Base-by-base conservation (phyloP, 176 grass and related monocot species). In the Stipa capillata region DNA sequence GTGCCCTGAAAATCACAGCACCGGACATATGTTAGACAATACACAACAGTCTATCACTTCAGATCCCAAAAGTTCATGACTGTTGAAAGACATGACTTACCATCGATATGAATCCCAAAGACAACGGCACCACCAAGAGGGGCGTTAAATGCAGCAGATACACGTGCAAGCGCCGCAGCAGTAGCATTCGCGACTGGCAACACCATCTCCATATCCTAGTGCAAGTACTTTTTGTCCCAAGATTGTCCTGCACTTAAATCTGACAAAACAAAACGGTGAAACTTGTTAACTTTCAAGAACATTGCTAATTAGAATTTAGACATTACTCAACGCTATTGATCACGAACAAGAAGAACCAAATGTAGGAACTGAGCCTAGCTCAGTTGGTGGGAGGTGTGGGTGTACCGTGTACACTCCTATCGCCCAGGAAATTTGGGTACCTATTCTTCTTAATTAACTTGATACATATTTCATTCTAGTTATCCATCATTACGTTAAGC, bases 51-150 rank as follows among this genome's bases (percentile, higher is more conserved):
- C 21, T 21, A 53, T 2, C 18, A 23, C 8, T 44, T 45, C 15
- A 85, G 20, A 32, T n/a, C n/a, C n/a, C n/a, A n/a, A n/a, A n/a
- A 60, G 35, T 32, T 73, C 32, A 12, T 17, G 73, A 27, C 58
- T 67, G 34, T 13, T 39, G 59, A 28, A 85, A 68, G 53, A 72
- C 51, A 78, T 11, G 47, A 66, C 47, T 41, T 49, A 91, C 85
- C 89, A 81, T 91, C 85, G 59, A 91, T 84, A 50, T 78, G 85
- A 72, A 91, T 37, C 28, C 85, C 80, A 45, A 91, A 87, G 64
- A 91, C 79, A 72, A 87, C 89, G 12, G 84, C 89, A 59, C 69
- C 50, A 42, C 84, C 80, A 20, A 71, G 42, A 52, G 80, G 89
- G 68, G 76, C 89, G 77, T 87, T 85, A 29, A 87, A 91, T 43